Conservation (phyloP, 2,329 filamentous ascomycete species). For the Aspergillus sp. region DNA sequence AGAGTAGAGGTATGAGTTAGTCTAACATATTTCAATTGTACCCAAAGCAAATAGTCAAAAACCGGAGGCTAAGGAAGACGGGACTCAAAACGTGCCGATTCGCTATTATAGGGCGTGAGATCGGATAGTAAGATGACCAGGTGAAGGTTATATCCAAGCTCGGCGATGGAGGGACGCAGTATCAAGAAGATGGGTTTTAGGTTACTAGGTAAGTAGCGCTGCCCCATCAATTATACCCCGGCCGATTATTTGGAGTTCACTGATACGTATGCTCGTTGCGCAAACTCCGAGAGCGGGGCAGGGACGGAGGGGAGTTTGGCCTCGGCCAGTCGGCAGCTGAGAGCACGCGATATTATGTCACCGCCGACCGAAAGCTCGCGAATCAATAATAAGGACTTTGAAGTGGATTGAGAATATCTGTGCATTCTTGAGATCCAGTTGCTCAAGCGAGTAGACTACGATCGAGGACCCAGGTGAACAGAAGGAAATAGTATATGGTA, state of each 20-base stretch:
- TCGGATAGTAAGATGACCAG: background rate
- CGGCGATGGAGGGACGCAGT: background rate
- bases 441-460: background rate
- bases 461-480: slow-evolving; percentile 20
- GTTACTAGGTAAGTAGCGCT: background rate
- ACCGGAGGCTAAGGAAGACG: background rate
- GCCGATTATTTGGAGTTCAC: background rate
- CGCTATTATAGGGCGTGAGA: background rate
- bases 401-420: background rate
- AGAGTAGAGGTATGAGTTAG: background rate
- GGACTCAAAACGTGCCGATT: background rate
- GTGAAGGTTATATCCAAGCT: background rate
- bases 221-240: background rate
- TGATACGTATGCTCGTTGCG: slow-evolving; percentile 1
- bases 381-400: background rate
- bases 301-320: slow-evolving; percentile 6
- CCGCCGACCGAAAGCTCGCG: background rate
- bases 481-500: slow-evolving; percentile 38
- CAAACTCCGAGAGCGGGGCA: slow-evolving; percentile 13
- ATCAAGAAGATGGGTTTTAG: background rate
- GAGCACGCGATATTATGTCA: slow-evolving; percentile 27
- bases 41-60: background rate
- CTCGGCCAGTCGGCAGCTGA: slow-evolving; percentile 14
- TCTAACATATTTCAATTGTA: background rate
- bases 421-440: background rate